Evolutionary conservation across 2,329 filamentous ascomycete species (phyloP).

Genomic region (Pseudopithomyces chartarum): DNA sequence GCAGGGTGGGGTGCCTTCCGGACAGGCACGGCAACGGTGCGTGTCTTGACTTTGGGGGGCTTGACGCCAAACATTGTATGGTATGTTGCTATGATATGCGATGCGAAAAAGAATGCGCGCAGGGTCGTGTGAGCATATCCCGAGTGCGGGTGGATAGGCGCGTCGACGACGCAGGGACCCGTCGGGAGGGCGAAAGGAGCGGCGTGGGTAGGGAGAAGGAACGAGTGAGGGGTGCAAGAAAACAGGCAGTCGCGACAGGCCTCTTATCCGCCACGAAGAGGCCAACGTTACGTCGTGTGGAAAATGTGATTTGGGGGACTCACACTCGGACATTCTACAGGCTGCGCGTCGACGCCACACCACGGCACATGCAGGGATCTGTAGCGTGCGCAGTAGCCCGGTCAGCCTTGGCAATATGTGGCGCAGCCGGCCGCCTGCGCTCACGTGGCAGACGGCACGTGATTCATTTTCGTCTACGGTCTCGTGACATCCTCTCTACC

Average conservation of each 20-base stretch:
- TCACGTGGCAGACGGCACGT: too few relatives aligned
- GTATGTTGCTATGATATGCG: too few relatives aligned
- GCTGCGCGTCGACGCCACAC: background rate
- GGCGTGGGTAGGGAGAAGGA: slow-evolving; percentile 13
- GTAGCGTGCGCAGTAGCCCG: background rate
- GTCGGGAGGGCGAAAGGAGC: slow-evolving; percentile 16
- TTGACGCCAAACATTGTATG: slow-evolving; percentile 36
- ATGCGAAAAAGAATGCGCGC: slow-evolving; percentile 4
- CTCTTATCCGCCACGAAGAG: slow-evolving; percentile 1
- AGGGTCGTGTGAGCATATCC: slow-evolving; percentile 6
- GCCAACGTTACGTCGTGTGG: background rate
- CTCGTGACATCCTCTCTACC: too few relatives aligned
- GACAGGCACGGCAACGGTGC: slow-evolving; percentile 34
- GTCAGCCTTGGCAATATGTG: too few relatives aligned
- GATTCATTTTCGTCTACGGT: too few relatives aligned
- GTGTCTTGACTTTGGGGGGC: slow-evolving; percentile 41
- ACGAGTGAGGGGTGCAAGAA: slow-evolving; percentile 3
- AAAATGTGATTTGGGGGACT: slow-evolving; percentile 4
- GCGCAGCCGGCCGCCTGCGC: too few relatives aligned
- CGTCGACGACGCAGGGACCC: slow-evolving; percentile 9
- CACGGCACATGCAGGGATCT: slow-evolving; percentile 5
- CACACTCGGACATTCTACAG: slow-evolving; percentile 2
- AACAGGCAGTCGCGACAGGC: slow-evolving; percentile 1
- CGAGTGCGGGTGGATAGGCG: slow-evolving; percentile 2
- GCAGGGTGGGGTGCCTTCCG: slow-evolving; percentile 27